Evolutionary conservation across 805 yeast species (phyloP).

Genomic region (Saccharomycopsis babjevae): DNA sequence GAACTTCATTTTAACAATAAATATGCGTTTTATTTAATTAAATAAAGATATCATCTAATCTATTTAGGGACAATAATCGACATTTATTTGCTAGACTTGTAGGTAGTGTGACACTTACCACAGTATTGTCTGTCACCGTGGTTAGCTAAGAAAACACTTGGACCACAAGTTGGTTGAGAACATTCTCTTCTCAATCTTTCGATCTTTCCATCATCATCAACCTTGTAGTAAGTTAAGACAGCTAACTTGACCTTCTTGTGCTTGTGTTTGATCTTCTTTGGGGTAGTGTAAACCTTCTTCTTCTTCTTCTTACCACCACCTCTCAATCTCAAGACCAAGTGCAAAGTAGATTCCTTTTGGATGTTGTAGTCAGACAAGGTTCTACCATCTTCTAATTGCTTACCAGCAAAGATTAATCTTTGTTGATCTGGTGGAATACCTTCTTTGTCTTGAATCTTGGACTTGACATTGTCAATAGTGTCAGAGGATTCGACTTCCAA

Average conservation of each 20-base stretch:
- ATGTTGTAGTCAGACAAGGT: conserved; percentile 96
- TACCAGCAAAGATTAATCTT: conserved; percentile 95
- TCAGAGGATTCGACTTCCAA: conserved; percentile 96
- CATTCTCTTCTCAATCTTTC: conserved; percentile 99
- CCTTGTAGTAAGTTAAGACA: conserved; percentile 98
- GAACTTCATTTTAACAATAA: background rate
- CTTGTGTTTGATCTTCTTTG: conserved; percentile 99
- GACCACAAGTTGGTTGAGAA: conserved; percentile 87
- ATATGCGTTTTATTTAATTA: background rate
- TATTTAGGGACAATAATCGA: background rate
- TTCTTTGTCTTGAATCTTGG: conserved; percentile 95
- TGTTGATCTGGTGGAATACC: conserved; percentile 98
- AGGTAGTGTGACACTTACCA: conserved; percentile 98
- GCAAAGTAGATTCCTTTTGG: conserved; percentile 94
- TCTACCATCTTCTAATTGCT: conserved; percentile 94
- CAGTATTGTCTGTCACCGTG: conserved; percentile 99
- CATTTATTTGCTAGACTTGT: conserved; percentile 37
- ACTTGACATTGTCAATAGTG: conserved; percentile 93
- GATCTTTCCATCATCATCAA: conserved; percentile 96
- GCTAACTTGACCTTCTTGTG: conserved; percentile 99
- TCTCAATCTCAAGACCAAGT: conserved; percentile 94
- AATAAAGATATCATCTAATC: background rate
- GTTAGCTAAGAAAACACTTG: conserved; percentile 99
- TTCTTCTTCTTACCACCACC: conserved; percentile 99
- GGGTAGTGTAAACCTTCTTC: conserved; percentile 99